Percentiles rank a stretch among this genome's conserved stretches.
phyloP scores from a whole-genome alignment of 768 basidiomycete species.

The Mycena kentingensis region DNA sequence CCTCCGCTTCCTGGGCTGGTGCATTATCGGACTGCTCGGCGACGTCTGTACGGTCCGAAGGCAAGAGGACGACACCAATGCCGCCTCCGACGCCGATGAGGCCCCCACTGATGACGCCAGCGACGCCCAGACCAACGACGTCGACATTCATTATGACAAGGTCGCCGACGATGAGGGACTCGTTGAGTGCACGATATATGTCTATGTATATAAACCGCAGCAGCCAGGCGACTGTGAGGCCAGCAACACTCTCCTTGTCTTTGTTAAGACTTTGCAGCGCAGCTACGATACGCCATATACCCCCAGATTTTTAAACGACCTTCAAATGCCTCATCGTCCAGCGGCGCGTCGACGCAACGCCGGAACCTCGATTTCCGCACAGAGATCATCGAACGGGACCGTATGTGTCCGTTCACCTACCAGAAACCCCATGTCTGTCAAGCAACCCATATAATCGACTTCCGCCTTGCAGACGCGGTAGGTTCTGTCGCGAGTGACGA shows the following conservation, averaged over 20 bases:
- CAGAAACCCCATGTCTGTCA: background rate
- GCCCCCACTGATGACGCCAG: conserved; percentile 6
- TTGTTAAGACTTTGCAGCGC: too few relatives aligned
- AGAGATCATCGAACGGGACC: conserved; percentile 2
- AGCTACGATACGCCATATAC: too few relatives aligned
- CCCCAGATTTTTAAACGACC: too few relatives aligned
- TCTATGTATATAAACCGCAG: too few relatives aligned
- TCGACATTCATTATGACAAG: too few relatives aligned
- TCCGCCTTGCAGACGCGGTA: conserved; percentile 11
- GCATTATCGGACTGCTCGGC: conserved; percentile 14
- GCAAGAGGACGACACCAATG: background rate
- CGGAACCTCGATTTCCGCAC: conserved; percentile 1
- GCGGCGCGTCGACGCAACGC: background rate
- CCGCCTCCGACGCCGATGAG: conserved; percentile 1
- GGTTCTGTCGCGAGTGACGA: too few relatives aligned
- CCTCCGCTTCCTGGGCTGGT: conserved; percentile 13
- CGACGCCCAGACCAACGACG: too few relatives aligned
- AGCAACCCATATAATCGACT: conserved; percentile 13
- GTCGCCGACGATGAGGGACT: too few relatives aligned
- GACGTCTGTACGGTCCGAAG: conserved; percentile 1
- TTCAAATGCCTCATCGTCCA: conserved; percentile 1
- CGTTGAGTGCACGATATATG: too few relatives aligned
- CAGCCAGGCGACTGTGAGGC: too few relatives aligned
- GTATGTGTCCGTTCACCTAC: conserved; percentile 7
- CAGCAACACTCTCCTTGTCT: too few relatives aligned